These are phyloP conservation scores for Ogataea glucozyma DNA, from an alignment of 805 yeast species.

Conservation along the genomic window DNA sequence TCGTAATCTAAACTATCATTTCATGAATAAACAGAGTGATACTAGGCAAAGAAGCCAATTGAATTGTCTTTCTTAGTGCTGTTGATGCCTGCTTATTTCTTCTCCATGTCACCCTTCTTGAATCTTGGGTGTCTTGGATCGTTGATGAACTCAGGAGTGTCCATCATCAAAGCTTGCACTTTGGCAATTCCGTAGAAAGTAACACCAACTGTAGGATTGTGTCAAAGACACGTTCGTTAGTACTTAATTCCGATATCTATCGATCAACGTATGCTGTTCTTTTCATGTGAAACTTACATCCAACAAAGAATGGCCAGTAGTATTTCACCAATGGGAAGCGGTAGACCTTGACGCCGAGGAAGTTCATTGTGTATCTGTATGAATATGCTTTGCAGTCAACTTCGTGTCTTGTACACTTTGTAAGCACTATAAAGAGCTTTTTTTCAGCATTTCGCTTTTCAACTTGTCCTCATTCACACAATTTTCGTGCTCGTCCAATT, in stretches of 20 bases:
- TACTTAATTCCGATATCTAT: slow-evolving; percentile 9
- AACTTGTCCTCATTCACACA: slow-evolving; percentile 9
- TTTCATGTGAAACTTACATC: slow-evolving; percentile 74
- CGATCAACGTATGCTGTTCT: no score
- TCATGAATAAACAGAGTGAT: slow-evolving; percentile 6
- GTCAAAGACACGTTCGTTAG: slow-evolving; percentile 6
- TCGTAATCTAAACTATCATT: slow-evolving; percentile 10
- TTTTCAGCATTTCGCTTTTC: background rate
- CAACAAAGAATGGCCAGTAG: slow-evolving; percentile 88
- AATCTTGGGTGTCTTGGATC: slow-evolving; percentile 97
- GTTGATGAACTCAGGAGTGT: slow-evolving; percentile 80
- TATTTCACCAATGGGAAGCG: slow-evolving; percentile 51
- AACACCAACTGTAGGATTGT: slow-evolving; percentile 39
- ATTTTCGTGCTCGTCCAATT: slow-evolving; percentile 20
- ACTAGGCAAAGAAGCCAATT: slow-evolving; percentile 2
- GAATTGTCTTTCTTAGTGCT: background rate
- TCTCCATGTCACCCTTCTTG: slow-evolving; percentile 38
- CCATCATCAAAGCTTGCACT: slow-evolving; percentile 65
- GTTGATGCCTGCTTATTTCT: slow-evolving; percentile 28
- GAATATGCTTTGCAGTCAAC: slow-evolving; percentile 5
- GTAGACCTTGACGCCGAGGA: slow-evolving; percentile 39
- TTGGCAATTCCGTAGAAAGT: slow-evolving; percentile 72
- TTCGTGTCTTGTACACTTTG: slow-evolving; percentile 1
- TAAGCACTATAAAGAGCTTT: background rate
- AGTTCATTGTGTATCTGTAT: slow-evolving; percentile 29